These are phyloP conservation scores for Phytophthora quininea DNA, from an alignment of 352 stramenopile genomes.

Conservation along the genomic window DNA sequence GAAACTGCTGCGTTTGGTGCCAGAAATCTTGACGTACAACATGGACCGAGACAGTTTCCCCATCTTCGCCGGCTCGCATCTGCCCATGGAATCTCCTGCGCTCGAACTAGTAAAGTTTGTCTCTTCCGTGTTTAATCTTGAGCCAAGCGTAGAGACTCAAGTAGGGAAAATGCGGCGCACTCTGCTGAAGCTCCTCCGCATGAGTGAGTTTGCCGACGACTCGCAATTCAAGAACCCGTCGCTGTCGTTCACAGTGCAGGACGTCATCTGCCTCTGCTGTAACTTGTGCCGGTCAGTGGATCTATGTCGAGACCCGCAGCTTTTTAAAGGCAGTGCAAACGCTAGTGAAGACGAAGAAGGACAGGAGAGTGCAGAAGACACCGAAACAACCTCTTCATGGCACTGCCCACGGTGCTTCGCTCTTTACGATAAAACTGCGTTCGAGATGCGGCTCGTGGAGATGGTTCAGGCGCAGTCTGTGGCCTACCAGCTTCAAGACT, in stretches of 20 bases:
- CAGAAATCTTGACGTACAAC: slow-evolving; percentile 78
- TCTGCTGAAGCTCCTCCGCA: slow-evolving; percentile 82
- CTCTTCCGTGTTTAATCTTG: slow-evolving; percentile 92
- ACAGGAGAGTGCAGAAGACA: slow-evolving; percentile 28
- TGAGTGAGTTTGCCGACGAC: slow-evolving; percentile 78
- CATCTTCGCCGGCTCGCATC: slow-evolving; percentile 84
- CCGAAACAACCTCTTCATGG: slow-evolving; percentile 53
- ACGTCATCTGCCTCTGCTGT: slow-evolving; percentile 97
- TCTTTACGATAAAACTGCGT: slow-evolving; percentile 88
- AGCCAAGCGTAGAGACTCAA: slow-evolving; percentile 91
- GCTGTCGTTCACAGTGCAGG: slow-evolving; percentile 94
- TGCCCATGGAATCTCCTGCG: slow-evolving; percentile 83
- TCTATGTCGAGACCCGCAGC: slow-evolving; percentile 93
- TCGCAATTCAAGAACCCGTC: slow-evolving; percentile 95
- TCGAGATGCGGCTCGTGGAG: slow-evolving; percentile 93
- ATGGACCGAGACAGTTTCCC: slow-evolving; percentile 78
- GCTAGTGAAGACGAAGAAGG: slow-evolving; percentile 34
- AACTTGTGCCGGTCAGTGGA: slow-evolving; percentile 97
- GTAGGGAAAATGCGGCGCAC: slow-evolving; percentile 92
- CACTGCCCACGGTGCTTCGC: slow-evolving; percentile 93
- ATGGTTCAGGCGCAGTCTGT: slow-evolving; percentile 87
- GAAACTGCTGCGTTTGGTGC: slow-evolving; percentile 78
- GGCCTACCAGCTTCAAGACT: slow-evolving; percentile 93
- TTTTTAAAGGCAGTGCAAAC: slow-evolving; percentile 79
- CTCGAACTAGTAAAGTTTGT: slow-evolving; percentile 99